phyloP scores from a whole-genome alignment of 371 early-diverging fungal genomes.

The Mucor lusitanicus region DNA sequence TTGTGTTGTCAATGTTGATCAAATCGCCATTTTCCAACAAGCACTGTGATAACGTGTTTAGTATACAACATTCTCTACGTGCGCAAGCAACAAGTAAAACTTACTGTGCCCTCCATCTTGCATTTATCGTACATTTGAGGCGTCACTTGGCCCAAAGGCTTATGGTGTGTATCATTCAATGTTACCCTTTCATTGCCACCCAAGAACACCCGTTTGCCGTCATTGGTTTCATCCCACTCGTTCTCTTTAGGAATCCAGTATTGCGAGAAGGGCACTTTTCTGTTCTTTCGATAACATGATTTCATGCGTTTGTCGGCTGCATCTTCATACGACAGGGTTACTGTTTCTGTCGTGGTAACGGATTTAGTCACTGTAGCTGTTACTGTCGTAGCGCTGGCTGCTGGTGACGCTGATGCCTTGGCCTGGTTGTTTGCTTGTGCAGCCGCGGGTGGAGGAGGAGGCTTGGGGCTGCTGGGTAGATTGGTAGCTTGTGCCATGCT shows the following conservation, averaged over 20 bases:
- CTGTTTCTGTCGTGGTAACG: background rate
- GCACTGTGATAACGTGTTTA: too few species aligned
- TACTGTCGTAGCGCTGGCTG: background rate
- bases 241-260: conserved; percentile 46
- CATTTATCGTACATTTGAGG: conserved; percentile 26
- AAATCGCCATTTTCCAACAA: conserved; percentile 33
- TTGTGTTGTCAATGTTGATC: conserved; percentile 22
- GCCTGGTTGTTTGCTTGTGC: background rate
- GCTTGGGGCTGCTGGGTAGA: too few species aligned
- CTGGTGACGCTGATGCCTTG: background rate
- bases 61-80: too few species aligned
- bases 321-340: background rate
- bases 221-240: conserved; percentile 35
- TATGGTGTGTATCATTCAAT: conserved; percentile 4
- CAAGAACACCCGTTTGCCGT: conserved; percentile 26
- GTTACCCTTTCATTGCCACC: conserved; percentile 6
- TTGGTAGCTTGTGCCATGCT: too few species aligned
- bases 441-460: background rate
- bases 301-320: background rate
- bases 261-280: conserved; percentile 22
- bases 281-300: conserved; percentile 14
- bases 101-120: conserved; percentile 41
- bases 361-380: background rate
- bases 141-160: conserved; percentile 21
- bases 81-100: background rate